Conservation (phyloP, 148 eudicot genomes). For the Selenicereus undatus region DNA sequence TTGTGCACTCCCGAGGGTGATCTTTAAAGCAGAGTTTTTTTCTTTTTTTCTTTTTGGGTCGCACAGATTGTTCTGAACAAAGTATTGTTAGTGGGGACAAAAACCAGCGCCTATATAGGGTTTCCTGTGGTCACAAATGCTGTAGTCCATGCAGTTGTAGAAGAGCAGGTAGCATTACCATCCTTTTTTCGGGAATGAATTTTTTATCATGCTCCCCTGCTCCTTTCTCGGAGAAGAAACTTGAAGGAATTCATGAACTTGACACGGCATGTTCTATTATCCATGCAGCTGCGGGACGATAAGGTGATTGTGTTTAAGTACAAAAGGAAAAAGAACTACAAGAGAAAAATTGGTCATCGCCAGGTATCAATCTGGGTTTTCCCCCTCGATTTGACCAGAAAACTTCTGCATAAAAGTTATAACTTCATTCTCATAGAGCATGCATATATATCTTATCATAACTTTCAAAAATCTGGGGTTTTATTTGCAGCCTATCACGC, state of each 20-base stretch:
- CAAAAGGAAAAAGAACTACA: conserved; percentile 82
- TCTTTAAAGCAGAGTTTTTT: not conserved
- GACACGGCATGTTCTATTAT: not conserved
- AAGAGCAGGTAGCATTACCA: conserved; percentile 66
- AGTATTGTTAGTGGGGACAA: conserved; percentile 83
- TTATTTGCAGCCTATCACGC: conserved; percentile 70
- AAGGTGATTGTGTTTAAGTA: conserved; percentile 88
- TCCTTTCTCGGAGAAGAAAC: not conserved
- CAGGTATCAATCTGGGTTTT: conserved; percentile 50
- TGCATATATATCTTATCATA: not conserved
- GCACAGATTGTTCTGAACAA: conserved; percentile 75
- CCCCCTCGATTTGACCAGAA: not conserved
- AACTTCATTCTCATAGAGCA: not conserved
- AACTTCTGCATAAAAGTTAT: no score
- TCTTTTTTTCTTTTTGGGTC: not conserved
- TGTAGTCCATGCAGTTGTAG: conserved; percentile 86
- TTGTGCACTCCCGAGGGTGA: not conserved
- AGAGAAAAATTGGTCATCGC: conserved; percentile 90
- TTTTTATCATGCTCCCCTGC: not conserved
- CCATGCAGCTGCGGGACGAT: conserved; percentile 60
- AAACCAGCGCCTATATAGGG: conserved; percentile 68
- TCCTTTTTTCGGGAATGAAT: not conserved
- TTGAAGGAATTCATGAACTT: not conserved
- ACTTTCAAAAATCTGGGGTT: conserved; percentile 6
- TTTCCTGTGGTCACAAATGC: conserved; percentile 85